Evolutionary conservation across 2,329 filamentous ascomycete genomes (phyloP).

Genomic region (Emydomyces testavorans): DNA sequence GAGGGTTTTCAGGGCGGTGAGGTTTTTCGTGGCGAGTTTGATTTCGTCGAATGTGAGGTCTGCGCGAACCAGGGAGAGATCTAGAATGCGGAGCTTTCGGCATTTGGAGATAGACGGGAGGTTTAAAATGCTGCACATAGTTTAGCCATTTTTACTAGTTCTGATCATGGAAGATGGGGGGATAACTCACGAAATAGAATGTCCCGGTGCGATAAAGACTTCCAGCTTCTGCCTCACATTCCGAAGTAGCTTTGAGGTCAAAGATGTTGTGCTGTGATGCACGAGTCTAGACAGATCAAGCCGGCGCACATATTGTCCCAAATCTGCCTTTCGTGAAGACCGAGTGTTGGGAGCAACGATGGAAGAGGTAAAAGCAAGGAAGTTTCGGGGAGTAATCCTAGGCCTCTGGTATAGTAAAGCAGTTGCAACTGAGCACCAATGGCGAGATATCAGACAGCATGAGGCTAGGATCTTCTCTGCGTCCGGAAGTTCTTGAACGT

Average conservation of each 20-base stretch:
- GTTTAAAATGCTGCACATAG: constrained; percentile 37
- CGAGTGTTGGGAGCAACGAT: constrained; percentile 44
- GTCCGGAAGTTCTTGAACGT: constrained; percentile 28
- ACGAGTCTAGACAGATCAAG: constrained; percentile 47
- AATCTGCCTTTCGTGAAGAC: constrained; percentile 36
- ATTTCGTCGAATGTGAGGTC: constrained; percentile 40
- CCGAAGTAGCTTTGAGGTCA: constrained; percentile 46
- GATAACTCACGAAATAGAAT: constrained; percentile 44
- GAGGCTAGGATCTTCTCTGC: constrained; percentile 38
- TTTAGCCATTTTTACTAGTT: no score
- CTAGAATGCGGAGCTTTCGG: constrained; percentile 37
- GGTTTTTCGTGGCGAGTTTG: constrained; percentile 40
- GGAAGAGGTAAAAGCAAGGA: constrained; percentile 43
- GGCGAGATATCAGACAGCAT: constrained; percentile 43
- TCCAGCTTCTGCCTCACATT: constrained; percentile 43
- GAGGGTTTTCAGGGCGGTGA: constrained; percentile 37
- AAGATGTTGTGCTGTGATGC: constrained; percentile 47
- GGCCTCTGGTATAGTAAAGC: constrained; percentile 44
- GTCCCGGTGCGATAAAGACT: constrained; percentile 47
- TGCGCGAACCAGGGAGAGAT: constrained; percentile 44
- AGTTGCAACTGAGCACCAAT: constrained; percentile 47
- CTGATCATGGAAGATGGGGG: constrained; percentile 32
- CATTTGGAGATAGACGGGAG: constrained; percentile 49
- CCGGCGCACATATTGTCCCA: constrained; percentile 41
- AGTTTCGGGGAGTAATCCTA: constrained; percentile 42